Conservation (phyloP, 1,284 basidiomycete species). For the Coniferiporia weirii region DNA sequence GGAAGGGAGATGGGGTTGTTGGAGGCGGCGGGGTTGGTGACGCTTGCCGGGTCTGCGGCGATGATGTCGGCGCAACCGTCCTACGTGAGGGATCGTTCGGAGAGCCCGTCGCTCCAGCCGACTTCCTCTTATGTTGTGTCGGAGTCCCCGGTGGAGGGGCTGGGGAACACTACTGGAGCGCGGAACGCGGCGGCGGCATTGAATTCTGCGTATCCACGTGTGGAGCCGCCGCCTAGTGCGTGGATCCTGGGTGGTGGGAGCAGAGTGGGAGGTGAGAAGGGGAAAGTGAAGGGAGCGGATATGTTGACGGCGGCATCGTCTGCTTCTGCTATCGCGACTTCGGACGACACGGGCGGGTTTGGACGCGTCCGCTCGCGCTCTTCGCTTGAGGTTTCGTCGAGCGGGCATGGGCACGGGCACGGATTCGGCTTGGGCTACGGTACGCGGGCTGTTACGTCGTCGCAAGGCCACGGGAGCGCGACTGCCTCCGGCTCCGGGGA, state of each 20-base stretch:
- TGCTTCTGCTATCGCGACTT: background rate
- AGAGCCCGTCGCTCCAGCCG: background rate
- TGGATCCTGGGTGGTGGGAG: constrained; percentile 4
- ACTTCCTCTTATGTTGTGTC: background rate
- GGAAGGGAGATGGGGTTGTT: background rate
- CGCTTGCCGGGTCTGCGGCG: background rate
- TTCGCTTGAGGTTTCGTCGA: constrained; percentile 9
- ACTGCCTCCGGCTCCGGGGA: constrained; percentile 13
- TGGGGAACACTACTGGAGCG: too few species aligned
- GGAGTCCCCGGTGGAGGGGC: too few species aligned
- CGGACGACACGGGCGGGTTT: background rate
- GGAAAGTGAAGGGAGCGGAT: constrained; percentile 1
- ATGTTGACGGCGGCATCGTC: background rate
- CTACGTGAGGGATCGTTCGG: background rate
- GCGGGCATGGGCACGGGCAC: constrained; percentile 7
- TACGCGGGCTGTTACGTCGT: constrained; percentile 2
- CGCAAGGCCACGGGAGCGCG: constrained; percentile 15
- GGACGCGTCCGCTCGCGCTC: constrained; percentile 8
- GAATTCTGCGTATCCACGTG: background rate
- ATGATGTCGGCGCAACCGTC: background rate
- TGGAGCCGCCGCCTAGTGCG: constrained; percentile 9
- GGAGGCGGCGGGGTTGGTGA: constrained; percentile 5
- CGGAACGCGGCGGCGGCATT: background rate
- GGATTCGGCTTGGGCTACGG: background rate
- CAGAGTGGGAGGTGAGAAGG: constrained; percentile 10